Conservation (phyloP, 768 basidiomycete genomes). For the Xerocomus brunneocitrinus region DNA sequence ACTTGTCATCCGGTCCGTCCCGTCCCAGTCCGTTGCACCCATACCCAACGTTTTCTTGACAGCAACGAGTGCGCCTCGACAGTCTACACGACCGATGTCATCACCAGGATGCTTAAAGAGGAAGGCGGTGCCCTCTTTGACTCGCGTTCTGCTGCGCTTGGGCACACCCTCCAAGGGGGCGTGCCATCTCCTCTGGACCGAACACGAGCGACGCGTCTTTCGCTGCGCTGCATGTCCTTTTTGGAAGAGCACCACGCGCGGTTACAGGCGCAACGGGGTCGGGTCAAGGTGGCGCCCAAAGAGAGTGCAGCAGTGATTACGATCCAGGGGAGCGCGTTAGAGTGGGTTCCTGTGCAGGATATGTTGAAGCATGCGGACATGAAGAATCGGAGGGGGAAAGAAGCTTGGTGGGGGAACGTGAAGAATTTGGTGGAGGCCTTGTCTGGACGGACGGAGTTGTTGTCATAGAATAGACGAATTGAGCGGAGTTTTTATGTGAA, state of each 20-base stretch:
- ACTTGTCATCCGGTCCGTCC: slow-evolving; percentile 77
- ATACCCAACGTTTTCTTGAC: neutral
- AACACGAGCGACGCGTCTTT: slow-evolving; percentile 82
- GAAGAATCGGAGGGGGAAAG: slow-evolving; percentile 78
- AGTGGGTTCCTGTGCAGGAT: slow-evolving; percentile 80
- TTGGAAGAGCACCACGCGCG: slow-evolving; percentile 74
- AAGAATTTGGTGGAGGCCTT: slow-evolving; percentile 72
- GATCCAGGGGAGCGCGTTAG: slow-evolving; percentile 75
- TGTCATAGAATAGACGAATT: slow-evolving; percentile 16
- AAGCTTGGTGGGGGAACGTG: slow-evolving; percentile 71
- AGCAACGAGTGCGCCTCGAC: slow-evolving; percentile 85
- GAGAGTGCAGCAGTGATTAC: slow-evolving; percentile 88
- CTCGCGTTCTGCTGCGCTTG: slow-evolving; percentile 90
- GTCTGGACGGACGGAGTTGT: slow-evolving; percentile 58
- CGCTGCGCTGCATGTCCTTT: slow-evolving; percentile 92
- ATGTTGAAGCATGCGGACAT: slow-evolving; percentile 88
- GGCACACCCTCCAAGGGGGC: slow-evolving; percentile 95
- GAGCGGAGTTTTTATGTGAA: neutral
- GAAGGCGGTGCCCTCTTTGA: slow-evolving; percentile 93
- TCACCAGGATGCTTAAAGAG: slow-evolving; percentile 92
- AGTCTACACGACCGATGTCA: slow-evolving; percentile 87
- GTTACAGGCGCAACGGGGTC: slow-evolving; percentile 47
- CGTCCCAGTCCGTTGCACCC: no score
- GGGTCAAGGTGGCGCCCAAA: slow-evolving; percentile 48
- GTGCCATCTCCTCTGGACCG: slow-evolving; percentile 95